phyloP scores from a whole-genome alignment of 2,329 filamentous ascomycete species.

The Pseudogymnoascus sp. region DNA sequence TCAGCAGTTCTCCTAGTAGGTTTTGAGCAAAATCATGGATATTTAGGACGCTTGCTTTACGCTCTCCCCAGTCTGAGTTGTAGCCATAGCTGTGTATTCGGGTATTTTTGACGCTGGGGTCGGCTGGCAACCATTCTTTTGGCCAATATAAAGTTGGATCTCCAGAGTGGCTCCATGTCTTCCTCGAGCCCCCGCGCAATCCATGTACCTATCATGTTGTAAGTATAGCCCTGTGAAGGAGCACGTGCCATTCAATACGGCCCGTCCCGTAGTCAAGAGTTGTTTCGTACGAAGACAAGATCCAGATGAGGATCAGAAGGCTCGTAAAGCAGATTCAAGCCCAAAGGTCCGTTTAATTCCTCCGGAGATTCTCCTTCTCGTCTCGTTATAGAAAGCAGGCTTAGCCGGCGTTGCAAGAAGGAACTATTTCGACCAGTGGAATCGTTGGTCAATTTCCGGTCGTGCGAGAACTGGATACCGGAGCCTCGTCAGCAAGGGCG shows the following conservation, averaged over 20 bases:
- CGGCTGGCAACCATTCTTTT: constrained; percentile 26
- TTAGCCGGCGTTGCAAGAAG: too few relatives aligned
- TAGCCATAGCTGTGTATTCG: constrained; percentile 18
- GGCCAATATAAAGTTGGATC: constrained; percentile 29
- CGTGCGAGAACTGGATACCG: too few relatives aligned
- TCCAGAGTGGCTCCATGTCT: constrained; percentile 28
- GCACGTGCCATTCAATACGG: too few relatives aligned
- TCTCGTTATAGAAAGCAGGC: too few relatives aligned
- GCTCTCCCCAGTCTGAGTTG: constrained; percentile 15
- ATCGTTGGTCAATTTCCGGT: too few relatives aligned
- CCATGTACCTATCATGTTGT: too few relatives aligned
- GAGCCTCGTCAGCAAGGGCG: too few relatives aligned
- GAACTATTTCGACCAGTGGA: too few relatives aligned
- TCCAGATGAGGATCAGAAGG: constrained; percentile 12
- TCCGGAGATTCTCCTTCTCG: not conserved
- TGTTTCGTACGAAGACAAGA: constrained; percentile 31
- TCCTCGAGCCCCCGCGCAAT: constrained; percentile 29
- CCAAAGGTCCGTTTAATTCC: not conserved
- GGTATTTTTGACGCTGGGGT: constrained; percentile 22
- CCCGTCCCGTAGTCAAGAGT: too few relatives aligned
- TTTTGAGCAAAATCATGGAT: constrained; percentile 13
- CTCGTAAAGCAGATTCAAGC: not conserved
- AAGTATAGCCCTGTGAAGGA: too few relatives aligned
- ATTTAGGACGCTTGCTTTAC: constrained; percentile 14
- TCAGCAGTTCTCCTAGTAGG: not conserved